Base-by-base conservation (phyloP, 1,139 yeast species). In the Hansenula sp. region DNA sequence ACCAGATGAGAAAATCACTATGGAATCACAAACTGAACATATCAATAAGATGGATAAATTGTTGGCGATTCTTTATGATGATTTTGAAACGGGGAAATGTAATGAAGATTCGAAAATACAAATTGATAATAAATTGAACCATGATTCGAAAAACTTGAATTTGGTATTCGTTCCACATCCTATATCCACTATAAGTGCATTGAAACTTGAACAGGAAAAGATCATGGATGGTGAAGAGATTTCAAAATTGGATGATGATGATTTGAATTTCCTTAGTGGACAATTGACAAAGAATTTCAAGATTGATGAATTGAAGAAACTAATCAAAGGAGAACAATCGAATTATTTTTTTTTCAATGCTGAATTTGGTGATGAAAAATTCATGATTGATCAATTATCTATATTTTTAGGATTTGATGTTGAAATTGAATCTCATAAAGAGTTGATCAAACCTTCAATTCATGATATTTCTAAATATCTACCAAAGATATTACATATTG, bases 91-190 rank as follows among this genome's bases (percentile, higher is more conserved):
- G 29, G 42, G 36, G 10, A 34, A 24, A n/a, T 41, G 47, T 33
- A 1, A 15, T 25, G 3, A 21, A 3, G 33, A 41, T 21, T 27
- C 35, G 18, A 8, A 41, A 18, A 19, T 49, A 5, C 13, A n/a
- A 10, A 31, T 50, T 12, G 19, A 48, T 1, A 44, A 46, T 37
- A 27, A 31, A 2, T 11, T 47, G 10, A 16, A 41, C 1, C 16
- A 28, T 32, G 19, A 17, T 21, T 3, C 11, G 8, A 17, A 17
- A 4, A 8, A 10, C 7, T 24, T 52, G 12, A 50, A 46, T 24
- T 16, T 52, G 10, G 38, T 52, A 4, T 24, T 47, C 2, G 17
- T 52, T 4, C 55, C 55, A 33, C 54, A 52, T 41, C 55, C 55
- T 9, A 24, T 48, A 1, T 50, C 54, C 1, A 35, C 43, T 2